Evolutionary conservation across 164 flowering plant species (phyloP).

Genomic region (Magnolia kwangsiensis): DNA sequence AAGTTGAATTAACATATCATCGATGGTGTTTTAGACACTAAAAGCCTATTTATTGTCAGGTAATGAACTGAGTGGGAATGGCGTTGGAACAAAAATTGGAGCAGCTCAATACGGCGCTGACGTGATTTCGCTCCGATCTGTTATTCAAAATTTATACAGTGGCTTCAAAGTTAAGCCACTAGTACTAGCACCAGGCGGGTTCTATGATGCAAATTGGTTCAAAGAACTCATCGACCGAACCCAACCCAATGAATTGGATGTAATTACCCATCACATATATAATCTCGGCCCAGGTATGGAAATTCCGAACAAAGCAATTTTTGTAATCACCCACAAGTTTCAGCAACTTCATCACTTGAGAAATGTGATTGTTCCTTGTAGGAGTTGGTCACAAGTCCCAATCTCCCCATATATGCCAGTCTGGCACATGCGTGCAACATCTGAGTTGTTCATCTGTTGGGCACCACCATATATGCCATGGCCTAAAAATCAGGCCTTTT

Average conservation of each 20-base stretch:
- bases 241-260: conserved; percentile 31
- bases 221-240: conserved; percentile 37
- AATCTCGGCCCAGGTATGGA: conserved; percentile 73
- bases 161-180: conserved; percentile 37
- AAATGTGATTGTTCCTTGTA: neutral
- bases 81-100: conserved; percentile 53
- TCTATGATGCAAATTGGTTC: conserved; percentile 61
- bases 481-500: neutral
- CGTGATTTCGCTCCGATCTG: conserved; percentile 28
- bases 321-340: too few species aligned
- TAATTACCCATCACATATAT: conserved; percentile 67
- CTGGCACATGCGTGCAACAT: neutral
- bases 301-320: neutral
- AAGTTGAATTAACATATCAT: neutral
- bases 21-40: neutral
- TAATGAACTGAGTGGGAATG: conserved; percentile 66
- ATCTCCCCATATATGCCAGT: too few species aligned
- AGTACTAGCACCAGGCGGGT: conserved; percentile 66
- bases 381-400: neutral
- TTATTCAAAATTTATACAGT: conserved; percentile 43
- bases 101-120: conserved; percentile 62
- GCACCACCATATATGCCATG: neutral
- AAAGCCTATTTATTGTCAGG: conserved; percentile 31
- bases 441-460: neutral
- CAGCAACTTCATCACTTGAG: neutral